phyloP scores from a whole-genome alignment of 352 stramenopile species.

The Aphanomyces invadans region DNA sequence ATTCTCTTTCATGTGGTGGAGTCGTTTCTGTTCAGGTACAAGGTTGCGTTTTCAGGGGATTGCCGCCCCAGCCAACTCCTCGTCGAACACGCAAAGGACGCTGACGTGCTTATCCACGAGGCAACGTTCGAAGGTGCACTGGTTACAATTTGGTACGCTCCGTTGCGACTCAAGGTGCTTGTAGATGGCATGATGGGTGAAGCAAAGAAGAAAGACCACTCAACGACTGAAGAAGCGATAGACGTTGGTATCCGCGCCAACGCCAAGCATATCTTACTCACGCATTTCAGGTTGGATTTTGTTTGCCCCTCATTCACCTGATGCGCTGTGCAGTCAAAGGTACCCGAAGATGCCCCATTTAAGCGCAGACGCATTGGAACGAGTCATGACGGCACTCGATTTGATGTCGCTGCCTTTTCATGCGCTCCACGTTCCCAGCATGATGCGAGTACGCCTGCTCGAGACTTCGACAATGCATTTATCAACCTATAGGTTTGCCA shows the following conservation, averaged over 20 bases:
- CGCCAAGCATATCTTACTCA: constrained; percentile 88
- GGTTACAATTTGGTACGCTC: background rate
- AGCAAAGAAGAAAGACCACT: constrained; percentile 92
- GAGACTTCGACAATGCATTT: no score
- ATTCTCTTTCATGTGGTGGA: no score
- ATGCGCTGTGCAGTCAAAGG: constrained; percentile 39
- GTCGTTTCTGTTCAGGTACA: no score
- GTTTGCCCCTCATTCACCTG: background rate
- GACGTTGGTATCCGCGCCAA: constrained; percentile 57
- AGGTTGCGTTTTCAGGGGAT: constrained; percentile 92
- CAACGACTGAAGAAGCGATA: constrained; percentile 90
- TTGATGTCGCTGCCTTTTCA: constrained; percentile 65
- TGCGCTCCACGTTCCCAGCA: constrained; percentile 45
- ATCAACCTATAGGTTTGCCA: constrained; percentile 25
- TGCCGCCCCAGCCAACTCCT: constrained; percentile 83
- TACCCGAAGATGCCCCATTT: constrained; percentile 71
- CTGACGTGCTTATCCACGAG: constrained; percentile 94
- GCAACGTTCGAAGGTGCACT: constrained; percentile 89
- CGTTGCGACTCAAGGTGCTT: background rate
- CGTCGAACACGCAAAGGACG: constrained; percentile 42
- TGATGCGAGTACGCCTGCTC: constrained; percentile 40
- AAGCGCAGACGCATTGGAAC: constrained; percentile 30
- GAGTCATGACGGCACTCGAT: constrained; percentile 65
- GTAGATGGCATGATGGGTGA: constrained; percentile 85
- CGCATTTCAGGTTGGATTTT: constrained; percentile 93